Evolutionary conservation across 108 stramenopile genomes (phyloP), one percentile per base, ranked within the genome.

Genomic region (Conticribra guillardii): DNA sequence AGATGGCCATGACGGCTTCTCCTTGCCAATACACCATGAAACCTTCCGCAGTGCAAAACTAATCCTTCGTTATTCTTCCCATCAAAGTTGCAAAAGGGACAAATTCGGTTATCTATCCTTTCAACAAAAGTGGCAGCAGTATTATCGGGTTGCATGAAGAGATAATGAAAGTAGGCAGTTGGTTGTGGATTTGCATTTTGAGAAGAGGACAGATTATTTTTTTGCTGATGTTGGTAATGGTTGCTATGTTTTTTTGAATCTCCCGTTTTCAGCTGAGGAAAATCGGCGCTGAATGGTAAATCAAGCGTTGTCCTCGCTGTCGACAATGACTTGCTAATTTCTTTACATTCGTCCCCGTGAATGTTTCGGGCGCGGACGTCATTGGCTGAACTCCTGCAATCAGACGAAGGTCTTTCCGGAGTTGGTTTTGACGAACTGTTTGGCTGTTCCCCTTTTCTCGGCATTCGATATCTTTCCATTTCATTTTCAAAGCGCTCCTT

Each of bases 151-250:
- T 67, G 27, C 32, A 68, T 76, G 41, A 54, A 62, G 17, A 76
- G 0, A 33, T 67, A 76, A 62, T 76, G 74, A 49, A 67, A 76
- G 52, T 53, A 76, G 26, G 64, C 66, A n/a, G n/a, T n/a, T n/a
- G n/a, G n/a, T n/a, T n/a, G n/a, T n/a, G n/a, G n/a, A n/a, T n/a
- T n/a, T n/a, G n/a, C n/a, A n/a, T n/a, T n/a, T 32, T 47, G 73
- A 16, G 56, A 58, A 24, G 44, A 60, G 0, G 33, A 16, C 31
- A 1, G 5, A 4, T 41, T 33, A 29, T 28, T 49, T 50, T 59
- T 45, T 48, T 26, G 37, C 44, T 37, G 32, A n/a, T 19, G 28
- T 48, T 30, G 4, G 18, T 44, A 44, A 7, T 34, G 31, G 31
- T 2, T 44, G 19, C 11, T 28, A 14, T 19, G 58, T 59, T 22